Evolutionary conservation across 805 yeast genomes (phyloP).

Genomic region (Saccharomycopsis synnaedendra): DNA sequence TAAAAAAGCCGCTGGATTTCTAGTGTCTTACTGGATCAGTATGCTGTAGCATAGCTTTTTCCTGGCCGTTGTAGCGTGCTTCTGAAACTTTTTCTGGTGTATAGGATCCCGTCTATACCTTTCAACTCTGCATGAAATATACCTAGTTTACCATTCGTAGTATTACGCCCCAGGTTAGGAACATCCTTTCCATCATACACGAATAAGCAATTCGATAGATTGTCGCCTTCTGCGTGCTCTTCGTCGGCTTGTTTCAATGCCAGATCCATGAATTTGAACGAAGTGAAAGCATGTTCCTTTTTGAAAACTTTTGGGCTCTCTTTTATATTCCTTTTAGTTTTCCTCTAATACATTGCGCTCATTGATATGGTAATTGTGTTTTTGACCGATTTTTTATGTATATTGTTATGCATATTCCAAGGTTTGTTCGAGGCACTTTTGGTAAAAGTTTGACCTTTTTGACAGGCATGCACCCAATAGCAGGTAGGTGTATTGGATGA

Average conservation of each 20-base stretch:
- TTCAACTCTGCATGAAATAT: constrained; percentile 88
- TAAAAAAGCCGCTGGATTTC: no score
- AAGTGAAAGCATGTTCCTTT: not conserved
- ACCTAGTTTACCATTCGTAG: constrained; percentile 80
- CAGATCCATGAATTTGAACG: constrained; percentile 34
- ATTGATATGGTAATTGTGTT: no score
- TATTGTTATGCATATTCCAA: no score
- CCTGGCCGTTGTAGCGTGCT: constrained; percentile 73
- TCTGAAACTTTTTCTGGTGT: constrained; percentile 62
- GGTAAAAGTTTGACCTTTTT: no score
- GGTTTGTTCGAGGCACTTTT: no score
- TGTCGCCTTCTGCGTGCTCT: constrained; percentile 60
- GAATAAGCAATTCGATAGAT: constrained; percentile 77
- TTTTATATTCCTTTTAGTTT: no score
- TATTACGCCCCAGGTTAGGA: constrained; percentile 72
- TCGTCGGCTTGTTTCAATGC: constrained; percentile 48
- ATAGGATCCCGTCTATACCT: constrained; percentile 50
- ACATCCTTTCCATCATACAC: constrained; percentile 38
- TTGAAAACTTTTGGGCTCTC: no score
- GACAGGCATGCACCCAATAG: no score
- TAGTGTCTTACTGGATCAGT: no score
- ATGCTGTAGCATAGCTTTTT: constrained; percentile 32
- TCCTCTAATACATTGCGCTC: no score
- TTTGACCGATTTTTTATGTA: no score
- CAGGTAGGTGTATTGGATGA: no score